A percentile compares a stretch with the other conserved stretches of the same genome.
phyloP scores from a whole-genome alignment of 2,329 filamentous ascomycete genomes.

The Exserohilum rostratum region DNA sequence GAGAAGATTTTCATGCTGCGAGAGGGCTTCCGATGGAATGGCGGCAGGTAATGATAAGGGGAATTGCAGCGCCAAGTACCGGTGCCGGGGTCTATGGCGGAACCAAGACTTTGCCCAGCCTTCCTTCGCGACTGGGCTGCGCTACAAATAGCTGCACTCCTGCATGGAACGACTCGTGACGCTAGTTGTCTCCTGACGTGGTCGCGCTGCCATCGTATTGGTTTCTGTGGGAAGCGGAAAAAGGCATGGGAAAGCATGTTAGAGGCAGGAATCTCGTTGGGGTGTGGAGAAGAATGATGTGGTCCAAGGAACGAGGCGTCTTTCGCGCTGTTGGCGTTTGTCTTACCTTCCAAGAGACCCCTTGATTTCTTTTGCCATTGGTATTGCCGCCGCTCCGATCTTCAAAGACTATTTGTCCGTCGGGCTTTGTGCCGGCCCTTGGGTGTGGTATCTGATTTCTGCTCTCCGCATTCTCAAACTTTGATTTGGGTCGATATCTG shows the following conservation, averaged over 20 bases:
- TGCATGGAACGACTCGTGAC: slow-evolving; percentile 1
- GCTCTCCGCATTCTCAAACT: too few species aligned
- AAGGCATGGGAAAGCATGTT: too few species aligned
- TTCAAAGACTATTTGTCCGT: too few species aligned
- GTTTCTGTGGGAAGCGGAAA: background rate
- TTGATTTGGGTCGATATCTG: too few species aligned
- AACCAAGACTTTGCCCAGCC: slow-evolving; percentile 8
- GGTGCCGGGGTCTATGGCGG: background rate
- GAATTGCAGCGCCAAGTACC: slow-evolving; percentile 1
- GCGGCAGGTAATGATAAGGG: slow-evolving; percentile 4
- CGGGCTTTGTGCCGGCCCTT: too few species aligned
- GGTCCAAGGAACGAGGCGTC: too few species aligned
- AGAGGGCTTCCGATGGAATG: background rate
- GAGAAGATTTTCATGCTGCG: background rate
- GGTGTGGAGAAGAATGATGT: too few species aligned
- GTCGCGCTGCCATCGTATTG: background rate
- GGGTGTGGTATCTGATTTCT: too few species aligned
- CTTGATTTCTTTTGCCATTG: background rate
- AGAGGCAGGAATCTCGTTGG: too few species aligned
- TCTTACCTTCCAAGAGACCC: too few species aligned
- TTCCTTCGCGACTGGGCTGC: background rate
- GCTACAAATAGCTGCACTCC: slow-evolving; percentile 5
- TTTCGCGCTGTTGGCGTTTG: too few species aligned
- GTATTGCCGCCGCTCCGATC: too few species aligned
- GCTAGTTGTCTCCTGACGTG: background rate